Evolutionary conservation across 78 protist species (phyloP).

Genomic region (Anaeramoeba flamelloides): DNA sequence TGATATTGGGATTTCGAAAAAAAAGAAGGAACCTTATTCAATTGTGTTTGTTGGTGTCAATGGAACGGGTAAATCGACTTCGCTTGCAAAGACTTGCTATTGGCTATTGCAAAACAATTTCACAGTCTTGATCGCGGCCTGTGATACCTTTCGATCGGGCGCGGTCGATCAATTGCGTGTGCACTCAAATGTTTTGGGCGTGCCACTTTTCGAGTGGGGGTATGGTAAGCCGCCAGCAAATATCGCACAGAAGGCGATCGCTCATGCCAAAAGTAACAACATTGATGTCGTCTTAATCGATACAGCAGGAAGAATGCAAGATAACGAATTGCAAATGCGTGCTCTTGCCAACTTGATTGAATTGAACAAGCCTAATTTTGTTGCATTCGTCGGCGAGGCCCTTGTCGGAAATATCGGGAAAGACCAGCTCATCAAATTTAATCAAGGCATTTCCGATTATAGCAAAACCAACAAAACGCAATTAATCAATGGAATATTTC

Average conservation of each 20-base stretch:
- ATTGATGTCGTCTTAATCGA: constrained; percentile 82
- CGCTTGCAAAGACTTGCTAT: neutral
- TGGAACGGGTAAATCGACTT: constrained; percentile 24
- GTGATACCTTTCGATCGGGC: constrained; percentile 98
- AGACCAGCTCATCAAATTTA: constrained; percentile 84
- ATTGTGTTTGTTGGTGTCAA: constrained; percentile 43
- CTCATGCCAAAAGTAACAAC: constrained; percentile 21
- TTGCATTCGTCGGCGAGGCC: constrained; percentile 98
- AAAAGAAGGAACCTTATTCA: constrained; percentile 16
- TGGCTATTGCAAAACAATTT: constrained; percentile 54
- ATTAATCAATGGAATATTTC: constrained; percentile 89
- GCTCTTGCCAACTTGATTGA: constrained; percentile 67
- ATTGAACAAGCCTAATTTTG: constrained; percentile 68
- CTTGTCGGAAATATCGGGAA: constrained; percentile 97
- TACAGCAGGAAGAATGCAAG: constrained; percentile 98
- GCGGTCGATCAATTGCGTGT: constrained; percentile 90
- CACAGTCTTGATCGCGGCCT: constrained; percentile 83
- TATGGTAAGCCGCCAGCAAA: constrained; percentile 79
- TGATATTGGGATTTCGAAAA: neutral
- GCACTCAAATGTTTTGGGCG: constrained; percentile 51
- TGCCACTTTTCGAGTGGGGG: constrained; percentile 56
- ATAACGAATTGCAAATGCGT: constrained; percentile 86
- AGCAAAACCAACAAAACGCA: constrained; percentile 23
- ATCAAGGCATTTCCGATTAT: constrained; percentile 10
- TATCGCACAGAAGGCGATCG: constrained; percentile 70